Evolutionary conservation across 305 asterid genomes (phyloP).

Genomic region (Petunia hybrid): DNA sequence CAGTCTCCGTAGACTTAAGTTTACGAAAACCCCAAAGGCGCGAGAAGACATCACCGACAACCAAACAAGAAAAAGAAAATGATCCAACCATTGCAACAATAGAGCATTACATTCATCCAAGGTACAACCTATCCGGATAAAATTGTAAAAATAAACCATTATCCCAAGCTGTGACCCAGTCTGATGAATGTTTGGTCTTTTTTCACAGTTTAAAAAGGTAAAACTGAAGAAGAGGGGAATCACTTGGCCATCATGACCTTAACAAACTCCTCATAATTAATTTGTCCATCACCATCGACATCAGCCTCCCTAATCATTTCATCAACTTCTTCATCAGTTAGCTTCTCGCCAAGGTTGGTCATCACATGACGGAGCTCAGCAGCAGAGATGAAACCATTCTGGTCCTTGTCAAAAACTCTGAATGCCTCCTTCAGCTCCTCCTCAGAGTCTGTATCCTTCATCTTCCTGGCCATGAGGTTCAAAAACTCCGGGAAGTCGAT

Average conservation of each 20-base stretch:
- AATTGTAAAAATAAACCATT: conserved; percentile 23
- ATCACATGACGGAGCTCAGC: conserved; percentile 49
- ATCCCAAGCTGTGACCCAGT: conserved; percentile 14
- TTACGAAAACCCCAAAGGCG: conserved; percentile 21
- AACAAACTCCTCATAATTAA: conserved; percentile 44
- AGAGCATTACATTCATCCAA: conserved; percentile 33
- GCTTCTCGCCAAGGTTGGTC: conserved; percentile 47
- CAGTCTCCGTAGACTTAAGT: not conserved
- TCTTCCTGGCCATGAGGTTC: conserved; percentile 49
- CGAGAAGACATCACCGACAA: conserved; percentile 1
- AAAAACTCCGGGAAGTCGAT: conserved; percentile 45
- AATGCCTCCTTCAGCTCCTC: conserved; percentile 47
- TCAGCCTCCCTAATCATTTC: conserved; percentile 48
- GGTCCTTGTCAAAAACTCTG: conserved; percentile 48
- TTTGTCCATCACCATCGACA: conserved; percentile 47
- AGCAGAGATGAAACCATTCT: conserved; percentile 48
- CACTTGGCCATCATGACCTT: conserved; percentile 46
- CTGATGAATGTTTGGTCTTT: conserved; percentile 26
- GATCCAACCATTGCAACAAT: conserved; percentile 22
- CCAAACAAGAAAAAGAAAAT: conserved; percentile 5
- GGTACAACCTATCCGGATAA: conserved; percentile 29
- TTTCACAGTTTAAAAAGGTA: conserved; percentile 5
- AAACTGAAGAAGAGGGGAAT: conserved; percentile 27
- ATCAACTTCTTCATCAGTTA: conserved; percentile 45
- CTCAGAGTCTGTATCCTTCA: conserved; percentile 48